Percentiles rank a stretch among this genome's conserved stretches.
phyloP scores from a whole-genome alignment of 139 green algal genomes.

The Axilococcus clingmanii region DNA sequence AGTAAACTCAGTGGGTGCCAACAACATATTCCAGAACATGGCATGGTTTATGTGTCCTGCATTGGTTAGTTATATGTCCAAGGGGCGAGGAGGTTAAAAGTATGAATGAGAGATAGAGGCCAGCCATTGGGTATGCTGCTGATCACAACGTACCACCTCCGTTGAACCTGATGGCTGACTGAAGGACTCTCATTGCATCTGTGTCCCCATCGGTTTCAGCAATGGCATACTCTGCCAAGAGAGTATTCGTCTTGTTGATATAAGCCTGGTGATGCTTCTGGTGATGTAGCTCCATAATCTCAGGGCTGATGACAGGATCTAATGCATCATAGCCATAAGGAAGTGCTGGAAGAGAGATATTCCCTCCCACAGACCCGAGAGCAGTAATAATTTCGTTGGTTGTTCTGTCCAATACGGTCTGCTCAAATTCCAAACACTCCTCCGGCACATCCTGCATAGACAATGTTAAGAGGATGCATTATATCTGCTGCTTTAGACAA shows the following conservation, averaged over 20 bases:
- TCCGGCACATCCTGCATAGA: no score
- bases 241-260: constrained; percentile 75
- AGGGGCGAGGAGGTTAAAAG: background rate
- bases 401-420: no score
- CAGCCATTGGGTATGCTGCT: background rate
- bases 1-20: constrained; percentile 41
- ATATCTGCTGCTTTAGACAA: no score
- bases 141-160: constrained; percentile 57
- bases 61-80: background rate
- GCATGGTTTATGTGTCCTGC: constrained; percentile 93
- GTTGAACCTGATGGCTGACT: constrained; percentile 91
- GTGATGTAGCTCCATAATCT: constrained; percentile 98
- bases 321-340: constrained; percentile 85
- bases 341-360: constrained; percentile 82
- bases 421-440: no score
- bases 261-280: constrained; percentile 87
- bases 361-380: no score
- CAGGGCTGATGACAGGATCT: constrained; percentile 74
- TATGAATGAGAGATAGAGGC: background rate
- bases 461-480: no score
- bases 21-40: constrained; percentile 94
- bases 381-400: no score
- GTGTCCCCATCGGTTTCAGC: constrained; percentile 70
- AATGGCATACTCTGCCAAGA: constrained; percentile 57
- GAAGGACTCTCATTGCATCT: constrained; percentile 62